Evolutionary conservation across 2,329 filamentous ascomycete genomes (phyloP), one percentile per base, ranked within the genome.

Genomic region (Sporothrix dimorphospora): DNA sequence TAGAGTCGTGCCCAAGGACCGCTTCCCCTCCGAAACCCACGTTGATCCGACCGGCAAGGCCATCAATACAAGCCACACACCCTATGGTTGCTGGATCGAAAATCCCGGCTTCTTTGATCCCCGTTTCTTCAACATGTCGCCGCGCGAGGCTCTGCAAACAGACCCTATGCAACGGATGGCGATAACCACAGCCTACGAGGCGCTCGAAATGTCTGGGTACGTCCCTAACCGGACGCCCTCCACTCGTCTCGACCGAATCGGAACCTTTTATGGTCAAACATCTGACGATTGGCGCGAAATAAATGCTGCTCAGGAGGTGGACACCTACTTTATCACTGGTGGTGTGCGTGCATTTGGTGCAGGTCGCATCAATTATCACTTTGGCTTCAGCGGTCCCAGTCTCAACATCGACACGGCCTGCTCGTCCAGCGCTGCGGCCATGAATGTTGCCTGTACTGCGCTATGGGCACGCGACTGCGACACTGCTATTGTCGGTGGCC

Each of bases 81-180:
- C 90, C 2, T 93, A 89, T 76, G 92, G 92, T 19, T 93, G 91
- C 82, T 94, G 84, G 83, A 86, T 93, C 75, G 89, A 93, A 74
- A 87, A 94, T 73, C 92, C 92, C 0, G 91, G 91, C 71, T 84
- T 91, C 65, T 95, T 95, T 77, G 92, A 95, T 77, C 90, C 91
- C n/a, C 86, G 90, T 0, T 94, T 95, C 82, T 95, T 95, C 87
- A 94, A 94, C 81, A 94, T 95, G 92, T 82, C 90, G 93, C 79
- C 92, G 89, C 72, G 93, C 95, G 76, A 75, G 70, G 93, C 93
- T 38, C 88, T 89, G 69, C 91, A 94, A 78, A 94, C 91, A 1
- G 92, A 95, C 79, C 93, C 93, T 0, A 93, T 93, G 87, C 92
- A 94, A 79, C 87, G 93, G 76, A 85, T 94, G 75, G 91, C 91